Evolutionary conservation across 1,284 basidiomycete species (phyloP), one percentile per base, ranked within the genome.

Genomic region (Irpex sp.): DNA sequence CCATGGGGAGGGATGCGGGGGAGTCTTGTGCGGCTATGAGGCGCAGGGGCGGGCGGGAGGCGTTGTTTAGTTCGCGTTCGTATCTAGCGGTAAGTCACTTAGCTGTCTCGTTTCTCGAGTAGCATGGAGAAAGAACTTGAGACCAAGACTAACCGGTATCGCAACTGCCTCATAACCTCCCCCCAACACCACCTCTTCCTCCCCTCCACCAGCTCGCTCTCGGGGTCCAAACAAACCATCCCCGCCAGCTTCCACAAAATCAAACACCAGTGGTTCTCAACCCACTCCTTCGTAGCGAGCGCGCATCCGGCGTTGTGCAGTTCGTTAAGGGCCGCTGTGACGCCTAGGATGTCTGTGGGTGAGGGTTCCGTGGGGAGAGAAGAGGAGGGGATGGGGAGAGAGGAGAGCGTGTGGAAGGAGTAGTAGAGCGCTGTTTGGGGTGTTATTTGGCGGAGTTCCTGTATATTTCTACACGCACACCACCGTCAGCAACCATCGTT

Each of bases 171-270:
- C 49, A 94, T 82, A 2, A 94, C 87, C 73, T 93, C 90, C 5
- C 78, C 73, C 88, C 91, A 96, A 65, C 83, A 88, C 94, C 95
- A 98, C 60, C 86, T 77, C 66, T 79, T 84, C 60, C 70, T 76
- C 15, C 69, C 68, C 17, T 81, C 78, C 40, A 81, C 73, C 7
- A 71, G 69, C 69, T 91, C 88, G 49, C 80, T 77, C 31, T 81
- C 73, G 0, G 94, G 94, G 66, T 92, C 85, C 3, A 94, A 81
- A 47, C 83, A 81, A 0, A 88, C 88, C 81, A 94, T 86, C 3
- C 92, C 91, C 1, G 95, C 93, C 8, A 98, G 77, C 75, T 99
- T 99, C 97, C 97, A 99, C 5, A 99, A 80, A 51, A 99, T 88
- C 52, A 96, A 76, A 4, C 78, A 73, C 92, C 94, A 99, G 70